Evolutionary conservation across 2,329 filamentous ascomycete genomes (phyloP).

Genomic region (Paecilomyces sp.): DNA sequence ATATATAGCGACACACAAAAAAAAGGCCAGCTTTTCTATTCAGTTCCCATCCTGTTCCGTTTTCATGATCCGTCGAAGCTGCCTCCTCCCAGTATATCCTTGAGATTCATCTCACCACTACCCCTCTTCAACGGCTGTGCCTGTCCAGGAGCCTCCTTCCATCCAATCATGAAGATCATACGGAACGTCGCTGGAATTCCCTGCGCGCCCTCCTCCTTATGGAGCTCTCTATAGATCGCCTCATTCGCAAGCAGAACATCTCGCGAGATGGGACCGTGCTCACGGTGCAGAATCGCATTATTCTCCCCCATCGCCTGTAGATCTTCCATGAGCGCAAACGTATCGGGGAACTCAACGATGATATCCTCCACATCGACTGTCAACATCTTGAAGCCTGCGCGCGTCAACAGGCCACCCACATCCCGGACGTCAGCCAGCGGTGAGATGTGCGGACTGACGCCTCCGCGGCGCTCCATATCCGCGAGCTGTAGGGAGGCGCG

Average conservation of each 20-base stretch:
- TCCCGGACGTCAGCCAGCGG: constrained; percentile 89
- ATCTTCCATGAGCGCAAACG: constrained; percentile 86
- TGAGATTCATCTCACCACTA: constrained; percentile 79
- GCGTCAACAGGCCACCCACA: constrained; percentile 76
- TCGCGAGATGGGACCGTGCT: constrained; percentile 67
- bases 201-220: constrained; percentile 65
- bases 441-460: constrained; percentile 82
- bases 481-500: constrained; percentile 89
- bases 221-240: constrained; percentile 78
- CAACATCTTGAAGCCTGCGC: constrained; percentile 87
- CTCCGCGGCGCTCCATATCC: constrained; percentile 83
- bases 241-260: constrained; percentile 85
- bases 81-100: constrained; percentile 61
- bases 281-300: constrained; percentile 80
- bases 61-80: constrained; percentile 22
- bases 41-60: not conserved
- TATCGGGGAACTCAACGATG: constrained; percentile 86
- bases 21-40: constrained; percentile 3
- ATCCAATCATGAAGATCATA: constrained; percentile 98
- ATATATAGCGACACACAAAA: constrained; percentile 12
- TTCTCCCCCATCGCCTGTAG: constrained; percentile 94
- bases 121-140: constrained; percentile 73
- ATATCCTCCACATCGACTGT: constrained; percentile 98
- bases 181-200: constrained; percentile 82
- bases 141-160: constrained; percentile 79